These are phyloP conservation scores for Hypoxylon sp. DNA, from an alignment of 2,329 filamentous ascomycete genomes.

Conservation along the genomic window DNA sequence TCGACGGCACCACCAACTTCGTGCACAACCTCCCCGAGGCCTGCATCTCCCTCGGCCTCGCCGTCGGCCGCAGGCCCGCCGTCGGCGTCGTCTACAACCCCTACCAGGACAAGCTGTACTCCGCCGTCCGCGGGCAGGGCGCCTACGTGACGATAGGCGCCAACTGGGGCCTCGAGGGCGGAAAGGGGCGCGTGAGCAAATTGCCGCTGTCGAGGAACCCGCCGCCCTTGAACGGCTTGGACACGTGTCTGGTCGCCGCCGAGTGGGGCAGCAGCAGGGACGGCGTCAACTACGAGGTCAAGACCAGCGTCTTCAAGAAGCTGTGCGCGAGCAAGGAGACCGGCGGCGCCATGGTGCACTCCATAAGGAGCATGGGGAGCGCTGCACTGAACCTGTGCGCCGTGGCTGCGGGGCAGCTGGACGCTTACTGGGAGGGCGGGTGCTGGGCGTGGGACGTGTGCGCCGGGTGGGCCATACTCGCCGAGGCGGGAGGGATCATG, in stretches of 20 bases:
- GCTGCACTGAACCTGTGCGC: slow-evolving; percentile 81
- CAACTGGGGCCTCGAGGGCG: slow-evolving; percentile 55
- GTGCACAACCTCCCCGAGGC: slow-evolving; percentile 81
- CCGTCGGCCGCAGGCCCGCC: slow-evolving; percentile 69
- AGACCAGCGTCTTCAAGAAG: slow-evolving; percentile 73
- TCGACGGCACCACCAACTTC: slow-evolving; percentile 87
- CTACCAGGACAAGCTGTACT: slow-evolving; percentile 76
- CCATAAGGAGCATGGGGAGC: slow-evolving; percentile 75
- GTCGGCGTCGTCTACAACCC: slow-evolving; percentile 87
- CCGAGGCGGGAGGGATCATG: slow-evolving; percentile 80
- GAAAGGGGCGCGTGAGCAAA: slow-evolving; percentile 53
- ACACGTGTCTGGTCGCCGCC: slow-evolving; percentile 72
- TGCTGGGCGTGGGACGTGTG: slow-evolving; percentile 90
- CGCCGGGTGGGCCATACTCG: slow-evolving; percentile 81
- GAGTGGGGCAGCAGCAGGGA: slow-evolving; percentile 80
- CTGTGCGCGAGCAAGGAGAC: slow-evolving; percentile 68
- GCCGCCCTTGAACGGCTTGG: slow-evolving; percentile 70
- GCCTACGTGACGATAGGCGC: slow-evolving; percentile 67
- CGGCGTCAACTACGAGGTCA: slow-evolving; percentile 78
- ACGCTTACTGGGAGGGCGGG: slow-evolving; percentile 85
- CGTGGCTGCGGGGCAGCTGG: slow-evolving; percentile 77
- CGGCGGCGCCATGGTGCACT: slow-evolving; percentile 82
- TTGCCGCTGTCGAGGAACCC: slow-evolving; percentile 64
- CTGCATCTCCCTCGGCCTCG: slow-evolving; percentile 81
- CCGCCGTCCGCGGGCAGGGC: slow-evolving; percentile 75